Conservation (phyloP, 345 rosid genomes). For the Raphanus sativus region DNA sequence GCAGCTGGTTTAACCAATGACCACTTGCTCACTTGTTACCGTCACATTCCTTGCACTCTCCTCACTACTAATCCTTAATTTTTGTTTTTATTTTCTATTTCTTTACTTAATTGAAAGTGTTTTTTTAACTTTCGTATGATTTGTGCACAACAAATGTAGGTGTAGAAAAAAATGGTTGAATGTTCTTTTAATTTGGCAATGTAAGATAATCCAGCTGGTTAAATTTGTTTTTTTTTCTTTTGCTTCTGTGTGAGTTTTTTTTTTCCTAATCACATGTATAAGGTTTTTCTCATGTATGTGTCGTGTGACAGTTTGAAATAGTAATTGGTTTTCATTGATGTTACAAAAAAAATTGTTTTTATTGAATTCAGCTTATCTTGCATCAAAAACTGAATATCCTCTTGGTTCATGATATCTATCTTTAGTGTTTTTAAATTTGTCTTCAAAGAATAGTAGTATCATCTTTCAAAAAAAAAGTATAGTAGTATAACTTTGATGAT, state of each 20-base stretch:
- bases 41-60: constrained; percentile 30
- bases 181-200: background rate
- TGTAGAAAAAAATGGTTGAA: constrained; percentile 2
- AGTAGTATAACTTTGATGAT: background rate
- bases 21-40: constrained; percentile 54
- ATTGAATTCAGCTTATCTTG: background rate
- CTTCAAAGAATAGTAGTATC: constrained; percentile 16
- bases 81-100: background rate
- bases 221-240: background rate
- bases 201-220: constrained; percentile 22
- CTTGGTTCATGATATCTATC: background rate
- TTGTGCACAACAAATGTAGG: constrained; percentile 17
- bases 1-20: constrained; percentile 64
- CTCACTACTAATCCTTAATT: constrained; percentile 14
- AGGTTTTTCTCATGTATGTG: constrained; percentile 31
- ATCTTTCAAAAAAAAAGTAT: constrained; percentile 4
- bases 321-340: background rate
- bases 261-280: constrained; percentile 27
- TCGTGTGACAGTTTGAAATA: constrained; percentile 28
- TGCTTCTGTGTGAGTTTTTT: background rate
- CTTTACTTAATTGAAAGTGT: constrained; percentile 20
- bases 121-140: constrained; percentile 26
- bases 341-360: background rate
- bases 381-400: background rate
- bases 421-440: background rate